phyloP scores from a whole-genome alignment of 140 eudicot genomes.

The Cichorium intybus region DNA sequence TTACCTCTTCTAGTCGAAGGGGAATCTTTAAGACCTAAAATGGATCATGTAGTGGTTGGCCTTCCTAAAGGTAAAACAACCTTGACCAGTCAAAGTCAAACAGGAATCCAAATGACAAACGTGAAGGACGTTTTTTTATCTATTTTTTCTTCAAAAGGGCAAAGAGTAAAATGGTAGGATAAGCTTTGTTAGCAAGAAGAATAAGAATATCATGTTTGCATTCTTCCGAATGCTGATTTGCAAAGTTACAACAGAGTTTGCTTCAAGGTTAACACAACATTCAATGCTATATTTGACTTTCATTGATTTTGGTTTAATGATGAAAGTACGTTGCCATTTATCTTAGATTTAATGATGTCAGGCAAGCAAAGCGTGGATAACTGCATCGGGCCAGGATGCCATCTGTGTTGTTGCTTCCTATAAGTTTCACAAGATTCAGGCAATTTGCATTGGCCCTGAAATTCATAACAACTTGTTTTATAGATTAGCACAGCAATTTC shows the following conservation, averaged over 20 bases:
- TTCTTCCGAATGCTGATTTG: slow-evolving; percentile 95
- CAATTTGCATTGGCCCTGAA: slow-evolving; percentile 82
- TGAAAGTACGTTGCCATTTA: too few relatives aligned
- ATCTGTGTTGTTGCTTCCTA: slow-evolving; percentile 89
- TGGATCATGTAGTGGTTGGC: not conserved
- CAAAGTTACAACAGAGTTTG: too few relatives aligned
- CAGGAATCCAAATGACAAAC: not conserved
- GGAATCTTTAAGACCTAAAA: not conserved
- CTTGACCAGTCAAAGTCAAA: not conserved
- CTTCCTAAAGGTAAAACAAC: not conserved
- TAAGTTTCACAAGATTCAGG: slow-evolving; percentile 97
- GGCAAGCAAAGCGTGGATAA: slow-evolving; percentile 83
- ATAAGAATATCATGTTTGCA: slow-evolving; percentile 69
- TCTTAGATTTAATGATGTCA: slow-evolving; percentile 74
- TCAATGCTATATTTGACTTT: not conserved
- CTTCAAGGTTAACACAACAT: not conserved
- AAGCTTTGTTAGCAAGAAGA: slow-evolving; percentile 77
- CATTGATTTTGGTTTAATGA: too few relatives aligned
- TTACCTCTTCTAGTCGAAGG: too few relatives aligned
- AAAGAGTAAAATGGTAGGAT: slow-evolving; percentile 82
- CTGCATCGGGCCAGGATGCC: slow-evolving; percentile 99
- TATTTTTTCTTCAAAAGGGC: slow-evolving; percentile 18
- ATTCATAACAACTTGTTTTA: not conserved
- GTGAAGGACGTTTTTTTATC: slow-evolving; percentile 28
- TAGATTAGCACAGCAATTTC: too few relatives aligned